Evolutionary conservation across 495 filamentous ascomycete genomes (phyloP), one percentile per base, ranked within the genome.

Genomic region (Penicillium crystallinum): DNA sequence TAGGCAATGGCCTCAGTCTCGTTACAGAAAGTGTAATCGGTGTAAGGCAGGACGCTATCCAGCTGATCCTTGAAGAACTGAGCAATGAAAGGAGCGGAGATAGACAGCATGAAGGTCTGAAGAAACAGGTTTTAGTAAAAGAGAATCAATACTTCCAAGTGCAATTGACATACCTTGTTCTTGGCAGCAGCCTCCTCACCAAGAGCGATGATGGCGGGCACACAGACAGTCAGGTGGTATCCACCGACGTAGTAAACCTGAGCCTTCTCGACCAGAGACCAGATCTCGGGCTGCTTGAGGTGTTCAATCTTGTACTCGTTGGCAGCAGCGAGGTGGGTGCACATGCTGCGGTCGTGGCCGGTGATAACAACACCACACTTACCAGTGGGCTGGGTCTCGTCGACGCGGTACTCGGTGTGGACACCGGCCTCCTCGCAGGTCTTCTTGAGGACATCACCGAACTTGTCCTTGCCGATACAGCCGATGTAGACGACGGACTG

Each of bases 51-150:
- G 2, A 86, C 85, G 56, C 82, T 81, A 71, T 93, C 90, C 34
- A 99, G 80, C 51, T 83, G 89, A 17, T 96, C 91, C 79, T 96
- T 97, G 83, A 97, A 99, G 81, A 96, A 95, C 70, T 92, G 86
- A 33, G 87, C 75, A 57, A 99, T 95, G 82, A 97, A 99, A 25
- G 95, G 93, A 18, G 93, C 93, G 34, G 87, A 90, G 34, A 98
- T 80, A 52, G 88, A 90, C 52, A 98, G 82, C 63, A 91, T 82
- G 73, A 97, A 95, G 45, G 80, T 66, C 86, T 84, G 50, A 9
- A 21, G 27, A 41, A 46, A 38, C 18, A 35, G 21, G 29, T 52
- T 41, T 41, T 33, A 50, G 54, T 11, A 17, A 40, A 47, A 18
- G 15, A 19, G 25, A 25, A 31, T 34, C 18, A 30, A 27, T 44